Conservation (phyloP, 1,284 basidiomycete species). For the Pseudozyma thailandica region DNA sequence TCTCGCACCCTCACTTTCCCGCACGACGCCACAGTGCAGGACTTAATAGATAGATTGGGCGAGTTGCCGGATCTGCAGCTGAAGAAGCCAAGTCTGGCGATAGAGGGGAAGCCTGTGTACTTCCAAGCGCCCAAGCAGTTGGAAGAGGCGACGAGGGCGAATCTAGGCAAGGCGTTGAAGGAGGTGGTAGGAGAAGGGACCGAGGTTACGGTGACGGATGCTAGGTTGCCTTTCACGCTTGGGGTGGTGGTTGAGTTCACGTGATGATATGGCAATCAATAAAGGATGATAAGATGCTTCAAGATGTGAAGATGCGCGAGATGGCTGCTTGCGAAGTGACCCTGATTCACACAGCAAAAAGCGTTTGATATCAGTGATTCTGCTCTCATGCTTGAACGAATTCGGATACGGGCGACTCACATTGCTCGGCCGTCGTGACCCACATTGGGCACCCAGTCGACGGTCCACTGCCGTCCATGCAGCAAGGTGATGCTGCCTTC, state of each 20-base stretch:
- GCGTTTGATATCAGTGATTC: not conserved
- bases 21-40: constrained; percentile 30
- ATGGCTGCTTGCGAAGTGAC: constrained; percentile 17
- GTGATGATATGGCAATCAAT: not conserved
- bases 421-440: constrained; percentile 35
- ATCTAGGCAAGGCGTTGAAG: constrained; percentile 83
- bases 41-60: constrained; percentile 51
- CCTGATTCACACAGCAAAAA: constrained; percentile 4
- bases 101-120: constrained; percentile 78
- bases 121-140: constrained; percentile 91
- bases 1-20: constrained; percentile 32
- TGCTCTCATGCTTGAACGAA: not conserved
- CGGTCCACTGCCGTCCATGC: constrained; percentile 14
- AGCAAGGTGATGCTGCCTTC: not conserved
- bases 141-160: constrained; percentile 84
- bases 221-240: constrained; percentile 79
- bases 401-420: constrained; percentile 19
- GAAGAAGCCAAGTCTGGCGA: constrained; percentile 49
- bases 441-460: constrained; percentile 33
- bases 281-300: not conserved
- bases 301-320: constrained; percentile 7
- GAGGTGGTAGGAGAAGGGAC: constrained; percentile 82
- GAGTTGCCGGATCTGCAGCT: constrained; percentile 63
- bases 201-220: constrained; percentile 86
- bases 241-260: constrained; percentile 24